phyloP scores from a whole-genome alignment of 2,329 filamentous ascomycete species.

The Colletotrichum sp. region DNA sequence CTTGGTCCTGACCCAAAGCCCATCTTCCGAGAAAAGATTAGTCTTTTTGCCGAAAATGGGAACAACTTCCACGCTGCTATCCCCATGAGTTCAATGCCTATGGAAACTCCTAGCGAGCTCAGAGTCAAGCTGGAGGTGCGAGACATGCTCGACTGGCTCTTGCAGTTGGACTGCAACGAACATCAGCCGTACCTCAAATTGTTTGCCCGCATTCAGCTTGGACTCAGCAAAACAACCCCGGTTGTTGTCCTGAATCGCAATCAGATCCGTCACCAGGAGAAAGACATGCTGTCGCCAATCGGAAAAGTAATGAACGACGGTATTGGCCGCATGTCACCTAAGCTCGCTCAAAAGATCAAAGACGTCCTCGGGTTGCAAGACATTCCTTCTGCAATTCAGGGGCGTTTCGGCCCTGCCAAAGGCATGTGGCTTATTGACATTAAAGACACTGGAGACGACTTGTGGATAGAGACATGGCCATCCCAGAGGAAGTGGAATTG shows the following conservation, averaged over 20 bases:
- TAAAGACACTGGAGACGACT: constrained; percentile 43
- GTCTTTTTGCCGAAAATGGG: constrained; percentile 61
- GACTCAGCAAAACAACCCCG: constrained; percentile 55
- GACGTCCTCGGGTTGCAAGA: constrained; percentile 53
- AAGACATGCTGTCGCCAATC: constrained; percentile 45
- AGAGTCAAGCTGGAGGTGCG: constrained; percentile 40
- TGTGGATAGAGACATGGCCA: constrained; percentile 71
- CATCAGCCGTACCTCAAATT: constrained; percentile 58
- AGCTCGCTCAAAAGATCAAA: constrained; percentile 59
- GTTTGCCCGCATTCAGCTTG: constrained; percentile 62
- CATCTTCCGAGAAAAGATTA: constrained; percentile 28
- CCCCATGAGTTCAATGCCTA: constrained; percentile 20
- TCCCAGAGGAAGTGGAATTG: constrained; percentile 75
- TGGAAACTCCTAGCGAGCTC: background rate
- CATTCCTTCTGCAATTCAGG: constrained; percentile 72
- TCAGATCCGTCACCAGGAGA: constrained; percentile 47
- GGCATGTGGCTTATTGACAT: constrained; percentile 75
- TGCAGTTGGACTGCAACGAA: constrained; percentile 50
- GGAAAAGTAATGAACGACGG: constrained; percentile 69
- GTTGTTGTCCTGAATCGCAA: constrained; percentile 48
- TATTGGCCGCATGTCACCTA: constrained; percentile 68
- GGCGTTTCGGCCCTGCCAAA: constrained; percentile 74
- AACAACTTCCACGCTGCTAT: constrained; percentile 39
- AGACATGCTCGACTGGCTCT: constrained; percentile 57
- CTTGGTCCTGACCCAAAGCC: constrained; percentile 26